Percentiles rank a stretch among this genome's conserved stretches.
These are phyloP conservation scores for Hirsutella minnesotensis DNA, from an alignment of 2,329 filamentous ascomycete species.

Conservation along the genomic window DNA sequence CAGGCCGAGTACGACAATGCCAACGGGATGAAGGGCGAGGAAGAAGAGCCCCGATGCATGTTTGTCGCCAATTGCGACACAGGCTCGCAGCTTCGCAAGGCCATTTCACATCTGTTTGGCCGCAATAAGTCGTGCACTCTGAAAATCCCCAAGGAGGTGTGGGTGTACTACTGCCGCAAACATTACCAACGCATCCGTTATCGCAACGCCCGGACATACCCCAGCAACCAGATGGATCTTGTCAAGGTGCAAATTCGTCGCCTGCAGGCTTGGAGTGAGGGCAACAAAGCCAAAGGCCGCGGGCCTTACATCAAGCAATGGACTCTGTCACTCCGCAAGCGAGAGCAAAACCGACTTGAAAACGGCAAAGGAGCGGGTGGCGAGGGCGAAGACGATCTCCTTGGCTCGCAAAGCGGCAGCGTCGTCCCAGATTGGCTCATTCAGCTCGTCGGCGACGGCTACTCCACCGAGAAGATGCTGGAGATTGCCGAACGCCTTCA, in stretches of 20 bases:
- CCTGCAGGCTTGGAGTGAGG: slow-evolving; percentile 50
- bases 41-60: slow-evolving; percentile 33
- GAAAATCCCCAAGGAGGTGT: slow-evolving; percentile 54
- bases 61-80: slow-evolving; percentile 47
- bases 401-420: slow-evolving; percentile 19
- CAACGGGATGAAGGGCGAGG: slow-evolving; percentile 5
- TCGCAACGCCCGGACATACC: slow-evolving; percentile 49
- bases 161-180: slow-evolving; percentile 70
- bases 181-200: slow-evolving; percentile 71
- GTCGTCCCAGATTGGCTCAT: slow-evolving; percentile 39
- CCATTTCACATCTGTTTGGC: slow-evolving; percentile 72
- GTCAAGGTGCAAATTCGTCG: slow-evolving; percentile 50
- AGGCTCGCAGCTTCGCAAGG: slow-evolving; percentile 54
- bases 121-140: slow-evolving; percentile 71
- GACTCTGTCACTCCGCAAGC: slow-evolving; percentile 51
- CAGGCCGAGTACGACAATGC: slow-evolving; percentile 4
- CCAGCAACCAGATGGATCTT: slow-evolving; percentile 50
- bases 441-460: slow-evolving; percentile 30
- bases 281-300: slow-evolving; percentile 24
- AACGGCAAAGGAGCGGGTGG: slow-evolving; percentile 16
- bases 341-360: slow-evolving; percentile 46
- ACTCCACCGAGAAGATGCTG: slow-evolving; percentile 34
- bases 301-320: slow-evolving; percentile 32
- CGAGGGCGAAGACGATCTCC: slow-evolving; percentile 19
- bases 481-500: slow-evolving; percentile 34